These are phyloP conservation scores for Apiospora phragmitis DNA, from an alignment of 2,329 filamentous ascomycete genomes.

Conservation along the genomic window DNA sequence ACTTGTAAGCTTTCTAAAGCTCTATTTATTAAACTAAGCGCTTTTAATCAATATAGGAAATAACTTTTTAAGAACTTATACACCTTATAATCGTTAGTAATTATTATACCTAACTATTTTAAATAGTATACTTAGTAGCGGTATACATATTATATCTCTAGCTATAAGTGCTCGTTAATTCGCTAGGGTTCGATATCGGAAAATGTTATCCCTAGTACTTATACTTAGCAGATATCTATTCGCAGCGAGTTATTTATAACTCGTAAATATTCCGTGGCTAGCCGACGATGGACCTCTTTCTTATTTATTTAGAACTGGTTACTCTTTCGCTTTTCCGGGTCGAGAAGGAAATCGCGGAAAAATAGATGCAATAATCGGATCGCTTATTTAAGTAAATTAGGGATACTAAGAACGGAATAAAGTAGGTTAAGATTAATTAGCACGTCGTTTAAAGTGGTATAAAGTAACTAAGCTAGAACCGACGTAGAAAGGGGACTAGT, in stretches of 20 bases:
- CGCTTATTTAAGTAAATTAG: neutral
- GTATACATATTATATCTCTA: neutral
- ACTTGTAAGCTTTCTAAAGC: constrained; percentile 19
- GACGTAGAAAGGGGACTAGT: too few species aligned
- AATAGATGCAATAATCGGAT: too few species aligned
- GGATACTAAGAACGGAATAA: neutral
- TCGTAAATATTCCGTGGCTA: neutral
- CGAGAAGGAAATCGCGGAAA: neutral
- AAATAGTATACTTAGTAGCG: too few species aligned
- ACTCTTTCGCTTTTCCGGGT: neutral
- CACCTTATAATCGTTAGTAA: neutral
- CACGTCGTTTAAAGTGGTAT: neutral
- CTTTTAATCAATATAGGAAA: neutral
- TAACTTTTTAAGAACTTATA: neutral
- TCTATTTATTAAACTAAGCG: too few species aligned
- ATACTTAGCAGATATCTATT: neutral
- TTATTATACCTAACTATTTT: neutral
- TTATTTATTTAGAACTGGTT: neutral
- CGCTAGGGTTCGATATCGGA: neutral
- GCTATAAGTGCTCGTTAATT: neutral
- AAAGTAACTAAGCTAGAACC: neutral
- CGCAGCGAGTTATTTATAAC: neutral
- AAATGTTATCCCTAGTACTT: neutral
- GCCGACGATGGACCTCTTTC: too few species aligned
- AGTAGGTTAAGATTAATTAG: neutral